Base-by-base conservation (phyloP, 1,284 basidiomycete species). In the Xerocomus nothofagi region DNA sequence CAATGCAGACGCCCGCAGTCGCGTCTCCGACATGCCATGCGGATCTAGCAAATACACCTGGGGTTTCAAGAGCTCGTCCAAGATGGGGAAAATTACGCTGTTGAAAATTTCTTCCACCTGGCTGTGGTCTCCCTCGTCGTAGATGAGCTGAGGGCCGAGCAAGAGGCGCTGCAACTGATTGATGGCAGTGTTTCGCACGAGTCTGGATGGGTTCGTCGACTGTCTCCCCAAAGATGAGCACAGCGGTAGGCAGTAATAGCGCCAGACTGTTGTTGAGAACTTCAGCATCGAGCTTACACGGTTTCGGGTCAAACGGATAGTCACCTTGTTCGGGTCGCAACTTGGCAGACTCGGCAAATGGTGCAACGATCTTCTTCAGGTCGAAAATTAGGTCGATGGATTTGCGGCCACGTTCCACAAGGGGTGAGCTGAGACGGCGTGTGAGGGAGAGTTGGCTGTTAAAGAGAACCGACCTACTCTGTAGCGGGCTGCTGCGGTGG, bases 41-140 rank as follows among this genome's bases (percentile, higher is more conserved):
- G 91, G 87, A 66, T 98, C 94, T 30, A 86, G 77, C 51, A 82
- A 75, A 62, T 87, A 84, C 8, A 90, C 82, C 55, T 93, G 86
- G 4, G 92, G 86, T 65, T 91, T 93, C 53, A 98, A 74, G 21
- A 99, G 76, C 58, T 97, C 93, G 56, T 98, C 94, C 29, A 98
- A 71, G 24, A 98, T 79, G 3, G 95, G 96, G 73, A 98, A 97
- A 24, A 99, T 75, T 40, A 97, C 87, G 21, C 84, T 80, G 63
- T 91, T 88, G 74, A 99, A 98, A 23, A 98, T 81, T 51, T 90
- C 86, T 51, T 88, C 83, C 14, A 93, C 78, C 57, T 89, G 82
- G 10, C 68, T 70, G 34, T 84, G 79, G 53, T 84, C 75, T 9
- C 74, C 69, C 42, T 77, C 73, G 59, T 81, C 74, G 47, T 82